Base-by-base conservation (phyloP, 768 basidiomycete species). In the Termitomyces sp. region DNA sequence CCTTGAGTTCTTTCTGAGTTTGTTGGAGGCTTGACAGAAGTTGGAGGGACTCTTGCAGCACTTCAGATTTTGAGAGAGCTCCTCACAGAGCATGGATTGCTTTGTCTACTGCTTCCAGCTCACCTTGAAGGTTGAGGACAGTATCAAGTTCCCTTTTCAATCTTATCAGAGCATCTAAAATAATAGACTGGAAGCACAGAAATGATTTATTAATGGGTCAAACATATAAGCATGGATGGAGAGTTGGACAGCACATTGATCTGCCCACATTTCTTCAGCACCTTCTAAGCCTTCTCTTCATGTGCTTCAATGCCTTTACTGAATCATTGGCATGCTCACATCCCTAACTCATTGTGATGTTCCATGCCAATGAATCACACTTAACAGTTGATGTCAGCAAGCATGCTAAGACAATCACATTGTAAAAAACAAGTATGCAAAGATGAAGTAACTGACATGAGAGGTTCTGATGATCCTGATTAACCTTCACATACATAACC, bases 401-500 rank as follows among this genome's bases (percentile, higher is more conserved):
- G 14, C 43, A 44, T 10, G 41, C 41, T 42, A 10, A 12, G 12
- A 12, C 2, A 35, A 35, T 29, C 29, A 29, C n/a, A n/a, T n/a
- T n/a, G 12, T 35, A 2, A 35, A 9, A 2, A 35, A 35, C 5
- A 9, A 10, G 10, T 12, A 9, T 65, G 14, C 3, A 29, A 69
- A 66, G 12, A 63, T 5, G 68, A 55, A 11, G 70, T 29, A 0
- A 31, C 21, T 0, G 62, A 69, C 27, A 77, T 67, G 5, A 59
- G 59, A 0, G 48, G 50, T 0, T 17, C 25, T 1, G 16, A 25
- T 44, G 5, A 44, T 44, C 5, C 12, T 2, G 9, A 44, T 44
- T 9, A 44, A 64, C 64, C 25, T 73, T 69, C 1, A 67, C 63
- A 54, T 75, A 71, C 14, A 75, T 58, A 0, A 75, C 7, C 66